A percentile compares a stretch with the other conserved stretches of the same genome.
phyloP scores from a whole-genome alignment of 2,329 filamentous ascomycete genomes.

The Aspergillus sp. region DNA sequence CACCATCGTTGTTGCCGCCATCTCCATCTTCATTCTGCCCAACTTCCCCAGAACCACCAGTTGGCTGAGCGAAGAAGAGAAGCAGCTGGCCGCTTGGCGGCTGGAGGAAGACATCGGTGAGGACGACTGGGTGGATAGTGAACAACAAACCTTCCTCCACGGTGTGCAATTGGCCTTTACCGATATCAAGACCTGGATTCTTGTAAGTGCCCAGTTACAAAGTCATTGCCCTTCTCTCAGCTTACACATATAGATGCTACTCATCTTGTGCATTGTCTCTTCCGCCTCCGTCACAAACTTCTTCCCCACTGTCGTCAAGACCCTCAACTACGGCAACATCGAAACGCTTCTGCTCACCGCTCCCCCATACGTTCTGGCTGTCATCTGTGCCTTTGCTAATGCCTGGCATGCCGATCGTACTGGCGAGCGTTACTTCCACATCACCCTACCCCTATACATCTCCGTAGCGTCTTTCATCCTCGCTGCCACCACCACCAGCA shows the following conservation, averaged over 20 bases:
- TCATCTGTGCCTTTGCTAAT: conserved; percentile 64
- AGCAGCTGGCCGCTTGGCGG: conserved; percentile 60
- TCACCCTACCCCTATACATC: conserved; percentile 62
- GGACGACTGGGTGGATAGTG: conserved; percentile 61
- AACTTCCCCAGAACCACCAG: conserved; percentile 65
- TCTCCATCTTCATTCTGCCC: conserved; percentile 62
- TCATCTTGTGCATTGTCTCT: conserved; percentile 60
- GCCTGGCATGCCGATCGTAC: conserved; percentile 71
- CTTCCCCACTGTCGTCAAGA: conserved; percentile 70
- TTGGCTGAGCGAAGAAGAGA: conserved; percentile 62
- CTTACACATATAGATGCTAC: conserved; percentile 46
- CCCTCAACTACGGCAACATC: conserved; percentile 64
- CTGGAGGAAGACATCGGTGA: conserved; percentile 66
- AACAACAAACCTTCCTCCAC: conserved; percentile 52
- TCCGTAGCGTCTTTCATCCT: conserved; percentile 68
- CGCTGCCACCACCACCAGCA: conserved; percentile 61
- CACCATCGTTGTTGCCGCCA: conserved; percentile 62
- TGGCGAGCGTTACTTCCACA: conserved; percentile 70
- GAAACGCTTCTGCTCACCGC: conserved; percentile 64
- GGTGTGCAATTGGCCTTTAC: conserved; percentile 59
- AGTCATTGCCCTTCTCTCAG: background rate
- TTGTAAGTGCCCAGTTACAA: conserved; percentile 45
- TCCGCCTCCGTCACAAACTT: conserved; percentile 66
- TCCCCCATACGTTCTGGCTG: conserved; percentile 63
- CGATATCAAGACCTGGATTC: conserved; percentile 62